Base-by-base conservation (phyloP, 306 rosid species). In the Bauhinia variegata region DNA sequence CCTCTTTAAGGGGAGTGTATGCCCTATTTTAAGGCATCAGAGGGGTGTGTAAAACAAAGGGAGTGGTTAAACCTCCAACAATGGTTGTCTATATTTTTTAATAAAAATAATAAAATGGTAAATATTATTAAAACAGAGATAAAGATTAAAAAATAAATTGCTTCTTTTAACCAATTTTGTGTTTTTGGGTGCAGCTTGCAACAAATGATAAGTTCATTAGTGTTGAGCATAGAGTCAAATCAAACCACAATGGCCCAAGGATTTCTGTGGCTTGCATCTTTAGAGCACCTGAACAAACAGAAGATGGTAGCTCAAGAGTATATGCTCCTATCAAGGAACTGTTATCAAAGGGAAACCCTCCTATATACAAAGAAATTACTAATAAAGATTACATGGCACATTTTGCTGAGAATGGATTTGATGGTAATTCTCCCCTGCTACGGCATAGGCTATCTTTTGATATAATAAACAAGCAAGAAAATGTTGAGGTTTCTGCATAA, bases 251-350 rank as follows among this genome's bases (percentile, higher is more conserved):
- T 4, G 73, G 78, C 17, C 82, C 79, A 33, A 67, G 81, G 58
- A 34, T 69, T 3, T 74, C 75, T 0, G 53, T 81, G 18, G 47
- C 75, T 7, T 7, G 48, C 15, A 46, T 64, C 30, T 81, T 68
- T 60, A 9, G 41, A 4, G 46, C 70, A 4, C 38, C 17, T n/a
- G 43, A 0, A 5, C 9, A 13, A 14, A 4, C 50, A 9, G 12
- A 3, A 1, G 41, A 28, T 16, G 33, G 0, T 6, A 8, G 19
- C 13, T 54, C 62, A 0, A 76, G n/a, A 46, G 7, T 30, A 4
- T 76, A 63, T 30, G 75, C 72, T 36, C 84, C 82, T 0, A 76
- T 83, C 14, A 60, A 79, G 41, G 80, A 79, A 42, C 46, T 79
- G 50, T 5, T 70, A 58, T 73, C 76, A 0, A 75, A 79, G 60